Conservation (phyloP, 73 alveolate genomes). For the Chromera velia region DNA sequence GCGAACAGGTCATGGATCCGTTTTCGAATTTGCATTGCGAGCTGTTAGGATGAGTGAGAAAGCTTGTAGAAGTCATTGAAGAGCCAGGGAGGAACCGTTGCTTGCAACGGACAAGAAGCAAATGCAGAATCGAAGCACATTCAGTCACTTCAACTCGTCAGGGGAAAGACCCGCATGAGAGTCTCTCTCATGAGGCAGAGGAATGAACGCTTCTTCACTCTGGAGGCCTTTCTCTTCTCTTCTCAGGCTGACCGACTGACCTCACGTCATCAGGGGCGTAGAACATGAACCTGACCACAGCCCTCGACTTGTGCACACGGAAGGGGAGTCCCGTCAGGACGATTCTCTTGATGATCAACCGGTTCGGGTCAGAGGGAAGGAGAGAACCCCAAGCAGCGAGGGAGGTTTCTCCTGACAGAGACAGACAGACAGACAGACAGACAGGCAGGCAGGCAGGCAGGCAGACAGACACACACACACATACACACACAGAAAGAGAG, state of each 20-base stretch:
- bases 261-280: slow-evolving; percentile 30
- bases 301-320: slow-evolving; percentile 91
- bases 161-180: too few species aligned
- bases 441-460: neutral
- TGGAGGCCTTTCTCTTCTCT: too few species aligned
- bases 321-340: slow-evolving; percentile 98
- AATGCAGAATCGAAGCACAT: too few species aligned
- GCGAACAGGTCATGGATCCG: too few species aligned
- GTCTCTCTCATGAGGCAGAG: too few species aligned
- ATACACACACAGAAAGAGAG: neutral
- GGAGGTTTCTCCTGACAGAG: neutral
- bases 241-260: slow-evolving; percentile 4
- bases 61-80: too few species aligned
- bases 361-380: slow-evolving; percentile 72
- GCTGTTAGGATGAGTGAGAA: too few species aligned
- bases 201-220: too few species aligned
- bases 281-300: slow-evolving; percentile 67
- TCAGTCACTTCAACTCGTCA: too few species aligned
- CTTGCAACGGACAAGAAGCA: too few species aligned
- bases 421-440: slow-evolving; percentile 23
- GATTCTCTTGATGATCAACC: slow-evolving; percentile 86
- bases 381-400: neutral
- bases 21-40: too few species aligned
- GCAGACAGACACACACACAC: neutral
- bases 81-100: too few species aligned